A percentile compares a stretch with the other conserved stretches of the same genome.
Conservation (phyloP, 2,329 filamentous ascomycete species). For the Fusarium buharicum region DNA sequence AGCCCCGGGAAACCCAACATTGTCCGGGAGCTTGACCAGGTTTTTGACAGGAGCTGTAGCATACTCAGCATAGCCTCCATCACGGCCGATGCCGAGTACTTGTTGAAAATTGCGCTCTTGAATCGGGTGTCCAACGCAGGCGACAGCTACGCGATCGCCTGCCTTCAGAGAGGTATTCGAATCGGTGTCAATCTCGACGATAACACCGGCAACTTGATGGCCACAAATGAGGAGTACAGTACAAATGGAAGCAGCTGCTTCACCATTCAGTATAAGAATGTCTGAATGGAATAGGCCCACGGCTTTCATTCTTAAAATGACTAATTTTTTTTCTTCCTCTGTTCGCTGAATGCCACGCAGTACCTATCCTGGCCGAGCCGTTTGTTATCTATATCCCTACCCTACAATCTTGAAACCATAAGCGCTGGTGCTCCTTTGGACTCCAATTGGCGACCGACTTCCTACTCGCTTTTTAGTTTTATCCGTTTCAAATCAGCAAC, state of each 20-base stretch:
- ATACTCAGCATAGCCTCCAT: conserved; percentile 18
- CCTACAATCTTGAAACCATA: no score
- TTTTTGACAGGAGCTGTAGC: neutral
- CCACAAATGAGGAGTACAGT: conserved; percentile 15
- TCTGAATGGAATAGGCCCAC: conserved; percentile 16
- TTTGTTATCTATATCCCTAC: no score
- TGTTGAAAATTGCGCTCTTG: neutral
- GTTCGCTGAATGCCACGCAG: no score
- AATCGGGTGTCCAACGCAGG: conserved; percentile 5
- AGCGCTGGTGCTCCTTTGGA: no score
- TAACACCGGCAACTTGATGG: conserved; percentile 15
- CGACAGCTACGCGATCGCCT: conserved; percentile 11
- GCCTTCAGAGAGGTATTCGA: neutral
- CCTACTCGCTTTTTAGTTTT: no score
- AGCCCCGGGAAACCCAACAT: conserved; percentile 9
- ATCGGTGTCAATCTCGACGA: neutral
- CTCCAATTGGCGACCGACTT: no score
- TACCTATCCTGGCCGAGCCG: no score
- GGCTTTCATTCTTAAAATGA: no score
- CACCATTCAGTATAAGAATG: conserved; percentile 10
- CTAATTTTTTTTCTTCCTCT: no score
- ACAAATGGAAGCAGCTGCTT: neutral
- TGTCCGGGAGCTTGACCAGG: conserved; percentile 4
- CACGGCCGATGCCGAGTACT: conserved; percentile 7
- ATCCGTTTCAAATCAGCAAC: no score